These are phyloP conservation scores for Xerocomus potaroensis DNA, from an alignment of 768 basidiomycete genomes.

Conservation along the genomic window DNA sequence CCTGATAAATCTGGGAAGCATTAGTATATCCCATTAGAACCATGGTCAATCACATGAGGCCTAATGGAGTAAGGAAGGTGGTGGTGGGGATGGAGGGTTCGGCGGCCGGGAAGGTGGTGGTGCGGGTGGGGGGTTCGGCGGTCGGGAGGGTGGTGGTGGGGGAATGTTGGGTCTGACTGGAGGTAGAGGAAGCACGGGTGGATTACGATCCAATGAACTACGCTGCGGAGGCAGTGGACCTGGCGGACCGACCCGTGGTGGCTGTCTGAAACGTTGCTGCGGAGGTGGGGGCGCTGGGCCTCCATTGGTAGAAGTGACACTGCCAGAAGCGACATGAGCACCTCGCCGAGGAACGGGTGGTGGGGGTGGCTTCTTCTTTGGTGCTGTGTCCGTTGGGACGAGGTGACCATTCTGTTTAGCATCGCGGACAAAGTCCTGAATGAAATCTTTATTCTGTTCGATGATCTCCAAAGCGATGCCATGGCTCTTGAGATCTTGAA, in stretches of 20 bases:
- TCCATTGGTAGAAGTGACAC: constrained; percentile 21
- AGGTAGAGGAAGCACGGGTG: constrained; percentile 27
- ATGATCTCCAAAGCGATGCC: constrained; percentile 71
- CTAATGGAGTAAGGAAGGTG: too few species aligned
- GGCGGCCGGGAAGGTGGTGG: constrained; percentile 19
- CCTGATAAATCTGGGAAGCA: too few species aligned
- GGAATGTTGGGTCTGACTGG: constrained; percentile 27
- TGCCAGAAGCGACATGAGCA: constrained; percentile 23
- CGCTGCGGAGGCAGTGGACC: constrained; percentile 26
- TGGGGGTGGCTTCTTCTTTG: constrained; percentile 42
- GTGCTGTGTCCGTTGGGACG: constrained; percentile 36
- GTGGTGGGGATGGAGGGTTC: constrained; percentile 31
- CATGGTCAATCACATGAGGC: too few species aligned
- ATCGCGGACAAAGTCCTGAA: constrained; percentile 73
- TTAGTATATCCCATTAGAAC: too few species aligned
- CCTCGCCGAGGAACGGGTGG: constrained; percentile 33
- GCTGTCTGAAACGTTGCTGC: constrained; percentile 32
- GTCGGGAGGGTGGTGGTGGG: constrained; percentile 35
- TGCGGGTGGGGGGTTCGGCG: constrained; percentile 31
- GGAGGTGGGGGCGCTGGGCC: constrained; percentile 26
- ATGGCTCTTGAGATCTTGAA: constrained; percentile 56
- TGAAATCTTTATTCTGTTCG: constrained; percentile 80
- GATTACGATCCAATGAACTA: constrained; percentile 24
- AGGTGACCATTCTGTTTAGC: constrained; percentile 32
- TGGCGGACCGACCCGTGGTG: constrained; percentile 17